Evolutionary conservation across 2,329 filamentous ascomycete species (phyloP), one percentile per base, ranked within the genome.

Genomic region (Cryphonectria nitschkei): DNA sequence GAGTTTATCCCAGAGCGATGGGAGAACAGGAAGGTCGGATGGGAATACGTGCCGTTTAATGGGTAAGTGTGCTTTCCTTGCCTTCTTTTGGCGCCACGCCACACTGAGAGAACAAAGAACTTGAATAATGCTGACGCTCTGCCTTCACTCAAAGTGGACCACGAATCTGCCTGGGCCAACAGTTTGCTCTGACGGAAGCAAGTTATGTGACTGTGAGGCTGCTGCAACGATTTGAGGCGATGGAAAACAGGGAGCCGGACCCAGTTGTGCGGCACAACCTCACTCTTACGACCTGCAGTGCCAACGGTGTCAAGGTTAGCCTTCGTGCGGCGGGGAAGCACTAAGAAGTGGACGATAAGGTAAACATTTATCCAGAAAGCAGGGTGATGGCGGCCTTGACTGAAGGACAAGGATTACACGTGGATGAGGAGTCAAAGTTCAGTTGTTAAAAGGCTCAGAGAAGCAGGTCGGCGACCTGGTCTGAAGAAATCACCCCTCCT

Each of bases 1-100:
- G 78, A 80, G 69, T 85, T 85, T 73, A 76, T 77, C 0, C 84
- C 84, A 0, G 83, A 85, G 73, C 78, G 84, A 8, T 86, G 84
- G 81, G 76, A 80, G 1, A 77, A 76, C 43, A 77, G 78, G 16
- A 75, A 73, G 65, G 69, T 68, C 34, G 79, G 78, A 29, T 83
- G 80, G 79, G 81, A 81, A 62, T 84, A 82, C 72, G 68, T 84
- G 1, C 81, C 82, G 0, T 85, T 85, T 71, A 82, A 82, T 50
- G 82, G 81, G 67, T 68, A 37, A n/a, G 67, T 63, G 14, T 1
- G 11, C 7, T 39, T 16, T 29, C 22, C 14, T 32, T 32, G 16
- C 19, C 7, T 43, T 9, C 26, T 56, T 22, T 16, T 32, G 11
- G 14, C 22, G 6, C 29, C 8, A 39, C 22, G 6, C 29, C 8